These are phyloP conservation scores for Termitomyces sp. DNA, from an alignment of 768 basidiomycete genomes.

Conservation along the genomic window DNA sequence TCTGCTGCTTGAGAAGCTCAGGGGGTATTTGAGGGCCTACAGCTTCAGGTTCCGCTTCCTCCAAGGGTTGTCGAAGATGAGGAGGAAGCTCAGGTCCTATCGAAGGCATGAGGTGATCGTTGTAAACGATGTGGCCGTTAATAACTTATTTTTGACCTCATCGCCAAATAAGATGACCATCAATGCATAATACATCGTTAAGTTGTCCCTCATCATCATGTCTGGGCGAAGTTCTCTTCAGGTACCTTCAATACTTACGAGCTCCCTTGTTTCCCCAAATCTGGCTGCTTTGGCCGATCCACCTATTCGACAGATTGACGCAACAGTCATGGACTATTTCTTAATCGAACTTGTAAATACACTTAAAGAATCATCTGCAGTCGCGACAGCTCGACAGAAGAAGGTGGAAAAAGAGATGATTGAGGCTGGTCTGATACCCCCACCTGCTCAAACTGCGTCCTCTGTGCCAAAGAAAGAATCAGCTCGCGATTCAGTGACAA, in stretches of 20 bases:
- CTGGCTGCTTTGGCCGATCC: conserved; percentile 64
- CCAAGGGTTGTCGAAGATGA: conserved; percentile 31
- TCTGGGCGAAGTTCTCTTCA: conserved; percentile 30
- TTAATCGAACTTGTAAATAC: conserved; percentile 77
- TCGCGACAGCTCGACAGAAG: conserved; percentile 64
- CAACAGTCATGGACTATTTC: conserved; percentile 79
- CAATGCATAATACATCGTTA: too few species aligned
- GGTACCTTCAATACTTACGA: conserved; percentile 20
- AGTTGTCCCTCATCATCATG: conserved; percentile 16
- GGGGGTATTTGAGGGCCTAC: conserved; percentile 24
- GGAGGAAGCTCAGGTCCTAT: conserved; percentile 58
- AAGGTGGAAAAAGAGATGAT: conserved; percentile 76
- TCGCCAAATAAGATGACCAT: conserved; percentile 12
- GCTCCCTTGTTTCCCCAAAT: conserved; percentile 19
- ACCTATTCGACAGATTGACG: conserved; percentile 57
- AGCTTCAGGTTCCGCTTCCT: conserved; percentile 12
- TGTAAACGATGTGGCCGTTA: not conserved
- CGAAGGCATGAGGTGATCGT: conserved; percentile 33
- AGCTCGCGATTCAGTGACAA: conserved; percentile 42
- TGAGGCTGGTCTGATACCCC: conserved; percentile 68
- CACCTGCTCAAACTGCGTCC: conserved; percentile 38
- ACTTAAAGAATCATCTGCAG: conserved; percentile 67
- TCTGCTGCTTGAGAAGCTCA: conserved; percentile 22
- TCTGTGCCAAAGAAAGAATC: conserved; percentile 39
- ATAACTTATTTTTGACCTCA: conserved; percentile 1